Conservation (phyloP, 805 yeast species). For the Torulaspora maleeae region DNA sequence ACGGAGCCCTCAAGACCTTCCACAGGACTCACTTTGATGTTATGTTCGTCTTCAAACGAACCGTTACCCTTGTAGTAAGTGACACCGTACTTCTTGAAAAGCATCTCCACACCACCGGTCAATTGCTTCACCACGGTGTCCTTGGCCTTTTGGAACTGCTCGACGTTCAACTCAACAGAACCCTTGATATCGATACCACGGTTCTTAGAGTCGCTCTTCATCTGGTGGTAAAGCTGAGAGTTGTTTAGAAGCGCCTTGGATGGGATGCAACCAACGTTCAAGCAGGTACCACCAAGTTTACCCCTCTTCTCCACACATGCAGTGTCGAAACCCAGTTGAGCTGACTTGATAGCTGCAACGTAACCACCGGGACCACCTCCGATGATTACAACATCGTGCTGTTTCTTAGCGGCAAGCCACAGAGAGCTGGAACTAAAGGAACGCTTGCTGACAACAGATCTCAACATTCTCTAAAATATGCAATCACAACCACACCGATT, state of each 20-base stretch:
- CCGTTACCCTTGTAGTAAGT: slow-evolving; percentile 93
- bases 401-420: slow-evolving; percentile 34
- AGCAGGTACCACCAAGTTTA: slow-evolving; percentile 93
- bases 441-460: slow-evolving; percentile 15
- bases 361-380: slow-evolving; percentile 99
- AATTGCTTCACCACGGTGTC: slow-evolving; percentile 83
- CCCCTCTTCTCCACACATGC: slow-evolving; percentile 99
- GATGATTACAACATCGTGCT: slow-evolving; percentile 87
- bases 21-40: slow-evolving; percentile 73
- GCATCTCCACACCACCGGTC: slow-evolving; percentile 90
- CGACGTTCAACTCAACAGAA: slow-evolving; percentile 71
- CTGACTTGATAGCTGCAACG: slow-evolving; percentile 98
- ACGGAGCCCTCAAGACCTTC: slow-evolving; percentile 76
- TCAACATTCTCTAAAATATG: slow-evolving; percentile 13
- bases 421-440: slow-evolving; percentile 14
- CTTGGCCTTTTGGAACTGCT: slow-evolving; percentile 83
- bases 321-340: slow-evolving; percentile 89
- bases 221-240: slow-evolving; percentile 86
- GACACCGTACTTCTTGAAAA: slow-evolving; percentile 93
- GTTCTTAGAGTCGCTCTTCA: slow-evolving; percentile 72
- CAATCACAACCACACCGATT: not conserved
- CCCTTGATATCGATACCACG: slow-evolving; percentile 84
- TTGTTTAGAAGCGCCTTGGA: slow-evolving; percentile 93
- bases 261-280: slow-evolving; percentile 98
- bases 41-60: slow-evolving; percentile 76